These are phyloP conservation scores for Linnemannia zychae DNA, from an alignment of 192 early-diverging fungal genomes.

Conservation along the genomic window DNA sequence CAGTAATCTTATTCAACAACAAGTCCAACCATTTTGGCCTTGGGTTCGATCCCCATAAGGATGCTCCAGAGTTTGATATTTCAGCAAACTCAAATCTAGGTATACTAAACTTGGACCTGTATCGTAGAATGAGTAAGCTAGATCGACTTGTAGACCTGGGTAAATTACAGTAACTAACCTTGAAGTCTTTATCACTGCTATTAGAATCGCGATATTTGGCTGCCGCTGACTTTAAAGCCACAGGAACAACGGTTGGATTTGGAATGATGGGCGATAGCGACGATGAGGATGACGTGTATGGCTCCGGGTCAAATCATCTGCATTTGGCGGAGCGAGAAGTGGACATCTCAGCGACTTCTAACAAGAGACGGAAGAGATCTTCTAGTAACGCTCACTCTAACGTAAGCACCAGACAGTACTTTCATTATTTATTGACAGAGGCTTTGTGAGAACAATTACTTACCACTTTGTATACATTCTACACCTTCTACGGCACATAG, in stretches of 20 bases:
- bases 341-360: constrained; percentile 35
- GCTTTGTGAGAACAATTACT: no score
- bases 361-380: constrained; percentile 24
- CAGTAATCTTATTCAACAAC: constrained; percentile 58
- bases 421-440: background rate
- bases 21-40: constrained; percentile 74
- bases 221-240: background rate
- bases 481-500: background rate
- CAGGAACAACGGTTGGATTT: constrained; percentile 65
- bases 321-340: constrained; percentile 9
- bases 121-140: constrained; percentile 6
- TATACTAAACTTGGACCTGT: background rate
- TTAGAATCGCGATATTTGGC: constrained; percentile 45
- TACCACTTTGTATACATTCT: background rate
- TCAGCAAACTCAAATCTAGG: constrained; percentile 25
- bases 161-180: background rate
- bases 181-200: background rate
- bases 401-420: no score
- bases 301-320: constrained; percentile 19
- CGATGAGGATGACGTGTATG: constrained; percentile 63
- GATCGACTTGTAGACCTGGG: background rate
- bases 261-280: constrained; percentile 83
- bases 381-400: background rate
- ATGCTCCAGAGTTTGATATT: constrained; percentile 73
- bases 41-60: constrained; percentile 77